These are phyloP conservation scores for Myxozyma monticola DNA, from an alignment of 805 yeast species.

Conservation along the genomic window DNA sequence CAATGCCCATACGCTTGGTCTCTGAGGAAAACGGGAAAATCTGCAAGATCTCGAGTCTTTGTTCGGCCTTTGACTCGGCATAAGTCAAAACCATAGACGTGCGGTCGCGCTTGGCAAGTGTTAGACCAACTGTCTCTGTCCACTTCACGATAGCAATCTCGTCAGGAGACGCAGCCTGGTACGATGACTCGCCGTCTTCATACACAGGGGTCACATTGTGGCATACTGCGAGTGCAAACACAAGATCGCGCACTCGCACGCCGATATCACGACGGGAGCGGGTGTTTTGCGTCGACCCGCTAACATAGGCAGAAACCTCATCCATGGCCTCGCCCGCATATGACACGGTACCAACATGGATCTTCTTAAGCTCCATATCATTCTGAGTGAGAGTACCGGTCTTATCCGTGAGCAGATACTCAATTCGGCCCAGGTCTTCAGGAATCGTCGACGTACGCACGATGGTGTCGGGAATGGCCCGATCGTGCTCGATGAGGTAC, in stretches of 20 bases:
- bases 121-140: constrained; percentile 81
- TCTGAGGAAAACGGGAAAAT: constrained; percentile 95
- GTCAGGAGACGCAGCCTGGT: constrained; percentile 99
- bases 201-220: constrained; percentile 95
- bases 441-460: constrained; percentile 98
- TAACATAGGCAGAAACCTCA: constrained; percentile 51
- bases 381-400: constrained; percentile 98
- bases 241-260: constrained; percentile 73
- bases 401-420: constrained; percentile 86
- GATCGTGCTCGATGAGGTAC: constrained; percentile 87
- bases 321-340: constrained; percentile 92
- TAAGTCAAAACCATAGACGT: constrained; percentile 68
- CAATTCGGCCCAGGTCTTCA: constrained; percentile 94
- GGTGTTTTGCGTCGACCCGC: constrained; percentile 33
- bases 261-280: constrained; percentile 68
- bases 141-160: constrained; percentile 95
- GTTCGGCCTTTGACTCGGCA: constrained; percentile 50
- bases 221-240: constrained; percentile 84
- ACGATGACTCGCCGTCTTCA: constrained; percentile 71
- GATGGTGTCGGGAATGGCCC: constrained; percentile 75
- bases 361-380: constrained; percentile 93
- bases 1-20: constrained; percentile 92
- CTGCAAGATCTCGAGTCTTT: constrained; percentile 54
- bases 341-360: constrained; percentile 89
- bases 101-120: constrained; percentile 80